Percentiles rank a stretch among this genome's conserved stretches.
Conservation (phyloP, 352 stramenopile genomes). For the Globisporangium canariense region DNA sequence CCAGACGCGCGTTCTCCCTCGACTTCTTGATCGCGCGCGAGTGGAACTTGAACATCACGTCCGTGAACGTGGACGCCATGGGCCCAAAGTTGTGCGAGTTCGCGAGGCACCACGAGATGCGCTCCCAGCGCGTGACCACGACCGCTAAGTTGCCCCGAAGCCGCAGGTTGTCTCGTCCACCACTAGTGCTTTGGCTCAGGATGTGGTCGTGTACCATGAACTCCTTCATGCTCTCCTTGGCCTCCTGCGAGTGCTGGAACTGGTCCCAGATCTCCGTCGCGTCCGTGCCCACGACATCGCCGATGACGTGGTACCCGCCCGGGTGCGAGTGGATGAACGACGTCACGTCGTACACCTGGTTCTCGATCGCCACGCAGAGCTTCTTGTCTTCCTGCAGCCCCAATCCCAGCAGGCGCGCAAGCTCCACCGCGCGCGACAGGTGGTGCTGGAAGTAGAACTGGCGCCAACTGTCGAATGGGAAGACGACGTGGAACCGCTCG, state of each 20-base stretch:
- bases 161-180: conserved; percentile 8
- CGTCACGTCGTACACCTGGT: conserved; percentile 66
- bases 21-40: conserved; percentile 17
- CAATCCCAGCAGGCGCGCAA: conserved; percentile 38
- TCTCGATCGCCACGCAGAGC: conserved; percentile 54
- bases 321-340: conserved; percentile 65
- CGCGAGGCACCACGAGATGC: conserved; percentile 51
- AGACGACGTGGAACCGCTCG: conserved; percentile 42
- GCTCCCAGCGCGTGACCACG: conserved; percentile 40
- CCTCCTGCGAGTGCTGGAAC: conserved; percentile 63
- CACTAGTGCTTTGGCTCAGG: conserved; percentile 15
- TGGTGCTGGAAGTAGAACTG: conserved; percentile 76
- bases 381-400: conserved; percentile 34
- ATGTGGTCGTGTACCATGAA: conserved; percentile 51
- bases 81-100: conserved; percentile 50
- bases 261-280: conserved; percentile 66
- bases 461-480: conserved; percentile 52
- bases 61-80: conserved; percentile 38
- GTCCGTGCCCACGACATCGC: conserved; percentile 65
- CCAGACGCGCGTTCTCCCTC: background rate
- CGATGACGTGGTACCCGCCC: conserved; percentile 66
- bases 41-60: conserved; percentile 38
- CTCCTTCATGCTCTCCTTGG: conserved; percentile 59
- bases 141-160: conserved; percentile 34
- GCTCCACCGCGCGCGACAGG: conserved; percentile 59